Evolutionary conservation across 495 filamentous ascomycete species (phyloP).

Genomic region (Lophium mytilinum): DNA sequence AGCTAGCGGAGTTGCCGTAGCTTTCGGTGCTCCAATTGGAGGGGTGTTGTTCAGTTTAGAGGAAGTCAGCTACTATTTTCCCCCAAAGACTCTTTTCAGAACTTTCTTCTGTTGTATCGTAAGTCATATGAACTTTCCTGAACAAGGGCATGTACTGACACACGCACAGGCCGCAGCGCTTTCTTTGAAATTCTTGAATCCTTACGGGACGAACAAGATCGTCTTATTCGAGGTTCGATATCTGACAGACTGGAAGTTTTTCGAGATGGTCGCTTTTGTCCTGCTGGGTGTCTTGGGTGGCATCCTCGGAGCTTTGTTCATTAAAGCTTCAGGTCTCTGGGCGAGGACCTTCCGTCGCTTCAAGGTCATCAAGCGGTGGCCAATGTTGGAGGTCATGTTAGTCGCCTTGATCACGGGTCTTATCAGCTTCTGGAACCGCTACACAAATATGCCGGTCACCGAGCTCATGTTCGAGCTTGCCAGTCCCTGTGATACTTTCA

Average conservation of each 20-base stretch:
- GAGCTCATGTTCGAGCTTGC: constrained; percentile 87
- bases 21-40: constrained; percentile 88
- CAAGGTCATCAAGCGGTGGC: constrained; percentile 68
- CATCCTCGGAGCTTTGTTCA: constrained; percentile 80
- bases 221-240: constrained; percentile 94
- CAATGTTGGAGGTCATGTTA: constrained; percentile 77
- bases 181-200: constrained; percentile 88
- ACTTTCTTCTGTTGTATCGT: constrained; percentile 99
- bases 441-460: constrained; percentile 81
- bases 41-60: constrained; percentile 62
- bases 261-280: constrained; percentile 82
- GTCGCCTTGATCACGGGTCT: constrained; percentile 81
- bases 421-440: constrained; percentile 85
- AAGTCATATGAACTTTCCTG: constrained; percentile 16
- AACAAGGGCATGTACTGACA: not conserved
- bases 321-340: constrained; percentile 89
- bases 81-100: constrained; percentile 93
- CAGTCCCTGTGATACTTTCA: constrained; percentile 69
- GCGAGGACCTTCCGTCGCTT: constrained; percentile 81
- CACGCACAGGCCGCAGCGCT: constrained; percentile 56
- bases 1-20: constrained; percentile 87
- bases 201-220: constrained; percentile 92
- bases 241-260: constrained; percentile 85
- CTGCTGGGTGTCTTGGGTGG: constrained; percentile 79
- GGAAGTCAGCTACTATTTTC: constrained; percentile 96